phyloP scores from a whole-genome alignment of 331 rosid genomes.

The Quercus tomentella region DNA sequence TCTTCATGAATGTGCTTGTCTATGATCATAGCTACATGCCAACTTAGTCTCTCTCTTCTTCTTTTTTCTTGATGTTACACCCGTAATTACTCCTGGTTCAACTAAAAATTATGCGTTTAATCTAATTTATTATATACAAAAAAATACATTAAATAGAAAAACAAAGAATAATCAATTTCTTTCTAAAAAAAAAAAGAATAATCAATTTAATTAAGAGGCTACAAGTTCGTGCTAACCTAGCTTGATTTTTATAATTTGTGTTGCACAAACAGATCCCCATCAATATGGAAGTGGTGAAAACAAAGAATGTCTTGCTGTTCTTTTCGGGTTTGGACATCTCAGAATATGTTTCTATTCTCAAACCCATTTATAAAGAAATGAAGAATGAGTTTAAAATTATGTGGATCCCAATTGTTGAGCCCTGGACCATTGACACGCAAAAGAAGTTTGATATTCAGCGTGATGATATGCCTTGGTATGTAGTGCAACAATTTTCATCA shows the following conservation, averaged over 20 bases:
- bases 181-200: too few relatives aligned
- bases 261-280: not conserved
- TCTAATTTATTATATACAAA: too few relatives aligned
- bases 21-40: too few relatives aligned
- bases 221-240: not conserved
- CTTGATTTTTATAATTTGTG: too few relatives aligned
- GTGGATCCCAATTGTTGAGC: conserved; percentile 33
- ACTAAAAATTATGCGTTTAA: too few relatives aligned
- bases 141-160: too few relatives aligned
- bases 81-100: too few relatives aligned
- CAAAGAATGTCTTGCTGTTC: conserved; percentile 25
- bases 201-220: too few relatives aligned
- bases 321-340: conserved; percentile 11
- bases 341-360: conserved; percentile 11
- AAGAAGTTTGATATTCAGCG: conserved; percentile 1
- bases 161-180: too few relatives aligned
- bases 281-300: conserved; percentile 14
- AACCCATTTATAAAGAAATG: conserved; percentile 9
- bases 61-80: too few relatives aligned
- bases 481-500: conserved; percentile 15
- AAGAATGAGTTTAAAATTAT: conserved; percentile 28
- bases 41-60: too few relatives aligned
- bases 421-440: conserved; percentile 8
- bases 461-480: conserved; percentile 21
- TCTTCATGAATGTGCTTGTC: too few relatives aligned